Conservation (phyloP, 306 rosid species). For the Lathyrus oleraceus region DNA sequence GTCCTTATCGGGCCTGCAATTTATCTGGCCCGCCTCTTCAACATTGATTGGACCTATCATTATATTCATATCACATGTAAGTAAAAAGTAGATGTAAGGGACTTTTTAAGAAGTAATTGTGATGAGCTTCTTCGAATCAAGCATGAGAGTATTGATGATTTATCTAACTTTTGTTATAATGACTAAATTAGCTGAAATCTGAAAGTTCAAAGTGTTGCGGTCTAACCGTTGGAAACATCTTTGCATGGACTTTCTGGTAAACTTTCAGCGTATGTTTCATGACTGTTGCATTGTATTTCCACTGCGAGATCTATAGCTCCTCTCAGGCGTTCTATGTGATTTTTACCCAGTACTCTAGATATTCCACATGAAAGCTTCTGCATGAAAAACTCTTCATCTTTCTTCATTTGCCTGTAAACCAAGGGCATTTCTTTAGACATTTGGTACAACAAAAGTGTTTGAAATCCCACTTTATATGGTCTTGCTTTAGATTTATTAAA, state of each 20-base stretch:
- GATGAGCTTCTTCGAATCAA: no score
- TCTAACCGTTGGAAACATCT: slow-evolving; percentile 40
- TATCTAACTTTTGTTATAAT: background rate
- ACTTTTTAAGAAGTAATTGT: no score
- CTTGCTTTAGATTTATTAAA: background rate
- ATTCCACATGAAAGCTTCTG: slow-evolving; percentile 61
- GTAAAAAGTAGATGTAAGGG: no score
- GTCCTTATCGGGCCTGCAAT: background rate
- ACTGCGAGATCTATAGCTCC: slow-evolving; percentile 39
- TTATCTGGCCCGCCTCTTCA: slow-evolving; percentile 14
- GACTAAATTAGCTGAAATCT: slow-evolving; percentile 1
- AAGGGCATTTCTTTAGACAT: slow-evolving; percentile 17
- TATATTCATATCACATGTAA: slow-evolving; percentile 26
- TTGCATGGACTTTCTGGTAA: slow-evolving; percentile 56
- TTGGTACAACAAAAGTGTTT: slow-evolving; percentile 13
- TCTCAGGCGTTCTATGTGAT: slow-evolving; percentile 50
- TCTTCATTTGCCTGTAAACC: slow-evolving; percentile 68
- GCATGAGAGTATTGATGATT: no score
- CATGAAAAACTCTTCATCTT: slow-evolving; percentile 53
- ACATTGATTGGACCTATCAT: slow-evolving; percentile 30
- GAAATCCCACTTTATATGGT: slow-evolving; percentile 2
- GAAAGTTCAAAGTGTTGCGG: slow-evolving; percentile 8
- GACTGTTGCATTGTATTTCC: slow-evolving; percentile 38
- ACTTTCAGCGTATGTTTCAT: slow-evolving; percentile 53
- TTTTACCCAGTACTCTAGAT: slow-evolving; percentile 54